Conservation (phyloP, 2,329 filamentous ascomycete genomes). For the Botryotinia convoluta region DNA sequence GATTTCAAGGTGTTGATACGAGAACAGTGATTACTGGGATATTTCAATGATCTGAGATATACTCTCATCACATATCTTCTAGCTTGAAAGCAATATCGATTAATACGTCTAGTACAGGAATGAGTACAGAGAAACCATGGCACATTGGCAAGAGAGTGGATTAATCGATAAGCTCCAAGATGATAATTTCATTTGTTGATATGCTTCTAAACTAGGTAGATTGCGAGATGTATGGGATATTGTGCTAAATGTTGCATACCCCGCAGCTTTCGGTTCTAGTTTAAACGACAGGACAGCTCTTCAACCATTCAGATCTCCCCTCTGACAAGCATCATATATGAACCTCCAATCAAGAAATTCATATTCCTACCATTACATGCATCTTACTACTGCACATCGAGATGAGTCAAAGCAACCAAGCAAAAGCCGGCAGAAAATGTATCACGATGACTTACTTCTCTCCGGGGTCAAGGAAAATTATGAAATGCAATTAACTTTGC, state of each 20-base stretch:
- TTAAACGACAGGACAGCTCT: conserved; percentile 19
- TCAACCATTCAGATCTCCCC: conserved; percentile 15
- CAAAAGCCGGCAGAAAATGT: conserved; percentile 16
- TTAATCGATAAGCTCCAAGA: conserved; percentile 1
- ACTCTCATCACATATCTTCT: not conserved
- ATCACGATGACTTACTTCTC: conserved; percentile 9
- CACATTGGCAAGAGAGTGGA: not conserved
- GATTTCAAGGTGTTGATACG: conserved; percentile 13
- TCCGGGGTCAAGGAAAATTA: conserved; percentile 8
- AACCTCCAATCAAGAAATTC: conserved; percentile 17
- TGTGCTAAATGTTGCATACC: conserved; percentile 17
- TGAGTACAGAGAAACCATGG: not conserved
- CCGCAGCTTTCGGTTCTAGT: conserved; percentile 19
- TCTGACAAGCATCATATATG: conserved; percentile 4
- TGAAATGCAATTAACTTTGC: conserved; percentile 15
- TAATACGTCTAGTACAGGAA: conserved; percentile 5
- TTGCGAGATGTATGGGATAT: conserved; percentile 11
- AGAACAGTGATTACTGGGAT: not conserved
- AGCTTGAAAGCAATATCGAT: conserved; percentile 1
- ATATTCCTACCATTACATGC: conserved; percentile 17
- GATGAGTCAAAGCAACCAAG: conserved; percentile 15
- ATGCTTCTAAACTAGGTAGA: not conserved
- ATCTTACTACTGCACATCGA: conserved; percentile 18
- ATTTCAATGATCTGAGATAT: not conserved
- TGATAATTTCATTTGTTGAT: conserved; percentile 8